A percentile compares a stretch with the other conserved stretches of the same genome.
Conservation (phyloP, 2,329 filamentous ascomycete species). For the Zalaria obscura region DNA sequence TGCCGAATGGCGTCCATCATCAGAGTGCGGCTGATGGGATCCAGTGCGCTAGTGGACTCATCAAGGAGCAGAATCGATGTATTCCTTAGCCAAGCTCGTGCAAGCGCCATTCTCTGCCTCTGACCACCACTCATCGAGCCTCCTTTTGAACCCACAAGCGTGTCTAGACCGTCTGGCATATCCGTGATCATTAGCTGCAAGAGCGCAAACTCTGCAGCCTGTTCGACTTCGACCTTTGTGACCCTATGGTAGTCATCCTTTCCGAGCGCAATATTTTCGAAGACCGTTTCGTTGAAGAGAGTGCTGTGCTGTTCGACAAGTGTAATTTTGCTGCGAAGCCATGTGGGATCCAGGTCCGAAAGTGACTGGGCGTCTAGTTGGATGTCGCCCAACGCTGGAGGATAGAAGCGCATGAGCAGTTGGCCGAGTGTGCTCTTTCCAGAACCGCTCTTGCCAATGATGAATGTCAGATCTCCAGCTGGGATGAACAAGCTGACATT, state of each 20-base stretch:
- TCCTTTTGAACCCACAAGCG: conserved; percentile 55
- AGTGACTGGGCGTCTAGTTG: conserved; percentile 52
- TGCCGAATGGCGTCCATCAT: conserved; percentile 62
- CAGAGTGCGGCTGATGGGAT: conserved; percentile 51
- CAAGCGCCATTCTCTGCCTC: conserved; percentile 66
- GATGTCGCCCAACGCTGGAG: conserved; percentile 50
- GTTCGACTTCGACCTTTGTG: conserved; percentile 40
- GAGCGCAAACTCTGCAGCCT: conserved; percentile 52
- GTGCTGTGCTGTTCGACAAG: conserved; percentile 71
- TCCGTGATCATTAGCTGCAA: conserved; percentile 52
- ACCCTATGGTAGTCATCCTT: conserved; percentile 34
- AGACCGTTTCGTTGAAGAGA: conserved; percentile 69
- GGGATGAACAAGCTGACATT: conserved; percentile 45
- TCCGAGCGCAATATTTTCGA: conserved; percentile 66
- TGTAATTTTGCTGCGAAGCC: conserved; percentile 65
- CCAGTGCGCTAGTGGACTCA: conserved; percentile 76
- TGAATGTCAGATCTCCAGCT: conserved; percentile 58
- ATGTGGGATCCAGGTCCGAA: conserved; percentile 47
- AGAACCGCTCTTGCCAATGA: conserved; percentile 77
- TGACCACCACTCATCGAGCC: conserved; percentile 71
- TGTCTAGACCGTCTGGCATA: conserved; percentile 59
- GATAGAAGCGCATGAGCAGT: conserved; percentile 66
- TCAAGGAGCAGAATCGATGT: conserved; percentile 74
- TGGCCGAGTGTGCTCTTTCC: conserved; percentile 84
- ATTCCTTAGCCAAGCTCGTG: conserved; percentile 62